phyloP scores from a whole-genome alignment of 768 basidiomycete species.

The Podaxis sp. region DNA sequence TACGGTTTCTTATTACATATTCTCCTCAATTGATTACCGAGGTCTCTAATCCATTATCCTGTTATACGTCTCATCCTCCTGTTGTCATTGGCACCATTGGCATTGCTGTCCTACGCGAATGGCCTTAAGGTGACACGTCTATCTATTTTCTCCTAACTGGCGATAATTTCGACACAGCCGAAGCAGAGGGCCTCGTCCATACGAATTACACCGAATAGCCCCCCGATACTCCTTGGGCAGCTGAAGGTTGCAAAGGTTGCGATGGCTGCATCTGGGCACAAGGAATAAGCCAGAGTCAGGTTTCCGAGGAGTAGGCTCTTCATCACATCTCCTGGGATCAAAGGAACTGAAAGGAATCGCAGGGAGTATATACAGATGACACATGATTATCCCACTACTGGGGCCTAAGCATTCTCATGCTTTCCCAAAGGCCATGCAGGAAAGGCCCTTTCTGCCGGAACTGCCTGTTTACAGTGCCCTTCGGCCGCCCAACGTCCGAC shows the following conservation, averaged over 20 bases:
- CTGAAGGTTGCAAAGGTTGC: slow-evolving; percentile 17
- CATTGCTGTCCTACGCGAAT: slow-evolving; percentile 17
- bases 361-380: slow-evolving; percentile 24
- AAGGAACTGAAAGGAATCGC: neutral
- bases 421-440: slow-evolving; percentile 23
- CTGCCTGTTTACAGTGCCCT: slow-evolving; percentile 13
- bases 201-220: slow-evolving; percentile 19
- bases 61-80: slow-evolving; percentile 13
- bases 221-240: slow-evolving; percentile 4
- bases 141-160: slow-evolving; percentile 21
- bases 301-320: slow-evolving; percentile 20
- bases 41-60: slow-evolving; percentile 21
- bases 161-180: slow-evolving; percentile 17
- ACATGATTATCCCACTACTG: slow-evolving; percentile 22
- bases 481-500: slow-evolving; percentile 19
- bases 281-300: slow-evolving; percentile 21
- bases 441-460: slow-evolving; percentile 15
- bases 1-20: neutral
- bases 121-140: slow-evolving; percentile 20
- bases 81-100: slow-evolving; percentile 23
- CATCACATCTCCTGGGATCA: neutral
- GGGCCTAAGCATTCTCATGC: slow-evolving; percentile 18
- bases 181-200: slow-evolving; percentile 21
- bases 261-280: slow-evolving; percentile 24
- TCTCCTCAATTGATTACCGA: neutral